Base-by-base conservation (phyloP, 164 flowering plant genomes). In the Tetracentron sinense region DNA sequence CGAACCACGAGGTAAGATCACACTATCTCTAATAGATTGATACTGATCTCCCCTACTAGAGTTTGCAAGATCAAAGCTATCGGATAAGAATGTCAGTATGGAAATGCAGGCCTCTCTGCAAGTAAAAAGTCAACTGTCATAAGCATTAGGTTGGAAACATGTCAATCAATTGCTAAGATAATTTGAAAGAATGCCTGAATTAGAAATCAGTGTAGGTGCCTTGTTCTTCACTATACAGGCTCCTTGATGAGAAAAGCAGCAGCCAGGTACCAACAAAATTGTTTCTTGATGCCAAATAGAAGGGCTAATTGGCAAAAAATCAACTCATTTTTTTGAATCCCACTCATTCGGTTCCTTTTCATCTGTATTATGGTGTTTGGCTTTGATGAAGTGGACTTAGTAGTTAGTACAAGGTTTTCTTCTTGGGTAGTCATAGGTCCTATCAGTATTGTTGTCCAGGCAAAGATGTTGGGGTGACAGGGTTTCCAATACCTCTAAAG, bases 51-150 rank as follows among this genome's bases (percentile, higher is more conserved):
- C 92, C 10, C 58, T 74, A 50, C 56, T 67, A 47, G 92, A 84
- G 54, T 83, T 86, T 58, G 78, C 80, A 56, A 94, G 79, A 76
- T 90, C 96, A 70, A 92, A 83, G 31, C 88, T 78, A 72, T 95
- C 99, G 0, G 96, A 77, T 55, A 95, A 74, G 84, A 92, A 92
- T 52, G 86, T 82, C 81, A 95, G 78, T 69, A 95, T 92, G 58
- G 99, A 95, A 73, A 75, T 90, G 70, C 88, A 92, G 23, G 99
- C 99, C 70, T 95, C 99, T 72, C 99, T 92, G 90, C 82, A 85
- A 52, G 59, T 5, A 42, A 63, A 23, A 61, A 49, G 17, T 35
- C 28, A 54, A 27, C 54, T 17, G 5, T 50, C 11, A 69, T 17
- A 12, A 17, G 22, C 44, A 60, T 28, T 8, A 21, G 5, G 20